Evolutionary conservation across 2,329 filamentous ascomycete species (phyloP), one percentile per base, ranked within the genome.

Genomic region (Rachicladosporium sp.): DNA sequence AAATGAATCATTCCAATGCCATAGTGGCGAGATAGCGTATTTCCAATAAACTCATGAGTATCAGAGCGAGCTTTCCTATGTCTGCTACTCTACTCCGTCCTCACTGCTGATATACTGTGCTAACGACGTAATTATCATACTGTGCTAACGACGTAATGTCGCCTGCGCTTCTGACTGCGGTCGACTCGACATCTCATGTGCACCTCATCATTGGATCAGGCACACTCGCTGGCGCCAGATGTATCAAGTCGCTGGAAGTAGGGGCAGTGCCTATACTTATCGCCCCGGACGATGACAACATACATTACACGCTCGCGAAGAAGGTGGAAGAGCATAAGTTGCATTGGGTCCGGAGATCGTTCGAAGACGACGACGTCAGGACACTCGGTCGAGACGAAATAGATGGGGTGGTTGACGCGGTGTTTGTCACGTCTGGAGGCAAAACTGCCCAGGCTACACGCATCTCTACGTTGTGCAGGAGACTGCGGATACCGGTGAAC

Each of bases 151-250:
- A 19, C 15, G 15, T 19, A 19, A 69, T 69, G 66, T 52, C 59
- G 27, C 65, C 69, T 29, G 68, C 79, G 3, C 69, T 93, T 37
- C 76, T 93, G 35, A 80, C 82, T 34, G 78, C 82, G 36, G 70
- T 81, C 49, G 78, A 87, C 57, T 80, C 77, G 54, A 70, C 70
- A 37, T 71, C 67, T 36, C 81, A 85, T 55, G 62, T 88, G 32
- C 91, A 98, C 59, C 70, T 98, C 43, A 76, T 98, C 52, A 63
- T 96, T 46, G 91, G 91, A 43, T 79, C 81, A 29, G 91, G 88
- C 54, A 78, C 89, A 10, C 73, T 98, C 31, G 89, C 91, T n/a
- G 81, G 82, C 38, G 75, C 86, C 27, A 76, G 91, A 51, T 93
- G 84, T 64, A 66, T 73, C 9, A 83, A 85, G 55, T 88, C 85